phyloP scores from a whole-genome alignment of 192 early-diverging fungal species.

The Dissophora ornata region DNA sequence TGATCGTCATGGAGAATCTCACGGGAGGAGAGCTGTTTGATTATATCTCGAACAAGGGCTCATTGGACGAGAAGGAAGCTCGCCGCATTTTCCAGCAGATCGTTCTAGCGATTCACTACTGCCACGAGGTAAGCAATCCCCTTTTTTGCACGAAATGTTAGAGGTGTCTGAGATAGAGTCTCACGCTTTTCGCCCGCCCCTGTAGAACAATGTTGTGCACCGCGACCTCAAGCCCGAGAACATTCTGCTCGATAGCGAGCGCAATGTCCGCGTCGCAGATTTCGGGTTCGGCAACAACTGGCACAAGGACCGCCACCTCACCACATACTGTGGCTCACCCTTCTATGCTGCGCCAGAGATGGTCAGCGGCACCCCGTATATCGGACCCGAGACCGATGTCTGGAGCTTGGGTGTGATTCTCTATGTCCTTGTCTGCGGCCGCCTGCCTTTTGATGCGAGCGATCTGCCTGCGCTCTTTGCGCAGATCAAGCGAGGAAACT shows the following conservation, averaged over 20 bases:
- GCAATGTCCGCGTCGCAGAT: constrained; percentile 65
- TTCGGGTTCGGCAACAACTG: constrained; percentile 73
- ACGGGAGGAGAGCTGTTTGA: constrained; percentile 71
- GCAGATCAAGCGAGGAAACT: constrained; percentile 68
- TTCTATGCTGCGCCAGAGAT: constrained; percentile 76
- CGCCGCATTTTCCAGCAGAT: constrained; percentile 65
- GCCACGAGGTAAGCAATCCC: constrained; percentile 57
- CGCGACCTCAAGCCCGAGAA: constrained; percentile 75
- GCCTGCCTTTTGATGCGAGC: constrained; percentile 67
- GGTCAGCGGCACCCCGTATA: constrained; percentile 69
- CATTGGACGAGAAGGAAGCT: constrained; percentile 59
- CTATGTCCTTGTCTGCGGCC: constrained; percentile 68
- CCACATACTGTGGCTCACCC: constrained; percentile 75
- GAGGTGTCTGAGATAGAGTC: neutral
- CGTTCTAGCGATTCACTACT: constrained; percentile 63
- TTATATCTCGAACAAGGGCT: constrained; percentile 61
- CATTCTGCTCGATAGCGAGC: constrained; percentile 63
- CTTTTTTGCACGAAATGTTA: neutral
- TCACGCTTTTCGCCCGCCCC: neutral
- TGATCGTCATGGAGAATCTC: constrained; percentile 70
- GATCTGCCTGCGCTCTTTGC: constrained; percentile 69
- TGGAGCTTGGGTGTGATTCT: constrained; percentile 73
- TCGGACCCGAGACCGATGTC: constrained; percentile 68
- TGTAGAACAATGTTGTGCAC: constrained; percentile 69
- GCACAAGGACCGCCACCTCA: constrained; percentile 62